Percentiles rank a stretch among this genome's conserved stretches.
These are phyloP conservation scores for Aspergillus baeticus DNA, from an alignment of 495 filamentous ascomycete genomes.

Conservation along the genomic window DNA sequence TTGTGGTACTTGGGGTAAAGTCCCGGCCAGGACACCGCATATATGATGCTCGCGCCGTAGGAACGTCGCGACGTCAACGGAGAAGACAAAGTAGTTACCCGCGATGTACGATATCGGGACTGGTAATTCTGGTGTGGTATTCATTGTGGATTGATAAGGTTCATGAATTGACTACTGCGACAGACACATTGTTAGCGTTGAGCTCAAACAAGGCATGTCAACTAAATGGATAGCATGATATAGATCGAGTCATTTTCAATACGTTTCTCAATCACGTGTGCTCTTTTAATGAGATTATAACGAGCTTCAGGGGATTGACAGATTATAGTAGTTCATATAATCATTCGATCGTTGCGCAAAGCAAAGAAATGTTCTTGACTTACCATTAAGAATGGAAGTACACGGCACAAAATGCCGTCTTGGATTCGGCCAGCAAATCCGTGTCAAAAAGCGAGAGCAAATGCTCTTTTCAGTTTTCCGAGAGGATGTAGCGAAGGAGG, in stretches of 20 bases:
- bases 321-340: slow-evolving; percentile 72
- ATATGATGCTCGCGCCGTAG: slow-evolving; percentile 80
- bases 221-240: slow-evolving; percentile 3
- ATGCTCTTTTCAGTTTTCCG: slow-evolving; percentile 1
- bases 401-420: slow-evolving; percentile 7
- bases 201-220: slow-evolving; percentile 7
- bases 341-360: slow-evolving; percentile 47
- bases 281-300: slow-evolving; percentile 43
- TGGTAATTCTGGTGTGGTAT: slow-evolving; percentile 45
- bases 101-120: slow-evolving; percentile 82
- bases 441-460: slow-evolving; percentile 5
- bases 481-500: slow-evolving; percentile 10
- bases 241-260: slow-evolving; percentile 40
- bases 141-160: slow-evolving; percentile 29
- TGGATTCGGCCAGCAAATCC: slow-evolving; percentile 39
- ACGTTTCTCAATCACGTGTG: slow-evolving; percentile 52
- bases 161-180: slow-evolving; percentile 12
- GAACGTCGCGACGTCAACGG: slow-evolving; percentile 76
- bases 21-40: slow-evolving; percentile 82
- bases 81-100: slow-evolving; percentile 85
- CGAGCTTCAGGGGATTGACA: slow-evolving; percentile 86
- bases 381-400: slow-evolving; percentile 34
- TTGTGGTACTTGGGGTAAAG: slow-evolving; percentile 84
- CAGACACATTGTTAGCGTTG: slow-evolving; percentile 16
- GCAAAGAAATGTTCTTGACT: slow-evolving; percentile 18